Evolutionary conservation across 305 asterid species (phyloP).

Genomic region (Fraxinus sp.): DNA sequence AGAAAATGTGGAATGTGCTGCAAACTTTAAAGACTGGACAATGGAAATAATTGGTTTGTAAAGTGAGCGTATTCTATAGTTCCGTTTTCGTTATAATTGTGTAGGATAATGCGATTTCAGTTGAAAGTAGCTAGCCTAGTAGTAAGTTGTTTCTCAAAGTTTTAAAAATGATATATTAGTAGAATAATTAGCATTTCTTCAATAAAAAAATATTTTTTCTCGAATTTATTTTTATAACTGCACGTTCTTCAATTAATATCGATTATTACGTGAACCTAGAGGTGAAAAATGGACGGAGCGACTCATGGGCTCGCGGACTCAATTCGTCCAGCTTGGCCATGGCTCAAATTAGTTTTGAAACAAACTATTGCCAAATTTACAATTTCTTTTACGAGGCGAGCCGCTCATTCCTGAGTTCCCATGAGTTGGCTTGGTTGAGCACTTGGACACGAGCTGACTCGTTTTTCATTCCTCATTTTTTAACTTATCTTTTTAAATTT

Average conservation of each 20-base stretch:
- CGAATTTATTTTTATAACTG: not conserved
- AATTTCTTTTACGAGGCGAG: not conserved
- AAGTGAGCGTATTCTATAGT: not conserved
- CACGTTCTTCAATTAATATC: not conserved
- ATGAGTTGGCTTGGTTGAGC: not conserved
- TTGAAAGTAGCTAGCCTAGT: not conserved
- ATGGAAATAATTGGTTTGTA: not conserved
- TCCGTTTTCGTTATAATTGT: not conserved
- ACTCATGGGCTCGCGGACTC: not conserved
- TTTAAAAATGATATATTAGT: not conserved
- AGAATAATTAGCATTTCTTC: not conserved
- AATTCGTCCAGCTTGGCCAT: not conserved
- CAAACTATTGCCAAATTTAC: no score
- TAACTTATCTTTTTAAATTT: not conserved
- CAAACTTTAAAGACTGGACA: not conserved
- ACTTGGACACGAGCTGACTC: not conserved
- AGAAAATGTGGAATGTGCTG: not conserved
- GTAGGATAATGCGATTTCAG: not conserved
- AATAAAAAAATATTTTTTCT: not conserved
- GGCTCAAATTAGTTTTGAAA: no score
- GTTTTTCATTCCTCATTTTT: not conserved
- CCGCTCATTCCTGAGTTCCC: not conserved
- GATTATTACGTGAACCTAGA: not conserved
- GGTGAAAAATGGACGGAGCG: not conserved
- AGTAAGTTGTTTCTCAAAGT: not conserved